A percentile compares a stretch with the other conserved stretches of the same genome.
Evolutionary conservation across 1,284 basidiomycete species (phyloP).

Genomic region (Hymenochaete sp.): DNA sequence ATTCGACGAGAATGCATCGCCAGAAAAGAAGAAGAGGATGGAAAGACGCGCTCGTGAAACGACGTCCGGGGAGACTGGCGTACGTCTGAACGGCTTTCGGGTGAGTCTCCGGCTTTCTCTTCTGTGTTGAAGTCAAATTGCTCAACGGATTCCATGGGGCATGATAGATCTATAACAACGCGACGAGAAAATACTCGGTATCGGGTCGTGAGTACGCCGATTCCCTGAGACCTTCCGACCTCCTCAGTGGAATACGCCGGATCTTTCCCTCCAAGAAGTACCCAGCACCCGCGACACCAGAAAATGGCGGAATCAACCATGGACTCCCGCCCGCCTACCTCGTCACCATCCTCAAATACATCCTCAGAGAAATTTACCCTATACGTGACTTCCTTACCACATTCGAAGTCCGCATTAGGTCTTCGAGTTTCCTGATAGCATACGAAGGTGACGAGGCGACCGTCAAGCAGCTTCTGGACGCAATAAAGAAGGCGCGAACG

Average conservation of each 20-base stretch:
- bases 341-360: constrained; percentile 42
- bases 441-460: constrained; percentile 71
- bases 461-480: constrained; percentile 19
- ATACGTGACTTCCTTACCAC: constrained; percentile 45
- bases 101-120: constrained; percentile 35
- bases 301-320: constrained; percentile 15
- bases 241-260: constrained; percentile 64
- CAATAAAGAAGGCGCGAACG: not conserved
- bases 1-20: constrained; percentile 59
- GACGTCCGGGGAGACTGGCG: constrained; percentile 68
- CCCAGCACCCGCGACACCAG: no score
- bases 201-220: constrained; percentile 80
- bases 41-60: constrained; percentile 58
- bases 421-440: constrained; percentile 71
- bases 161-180: constrained; percentile 64
- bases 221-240: constrained; percentile 54
- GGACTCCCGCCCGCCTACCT: constrained; percentile 36
- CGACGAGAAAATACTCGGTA: constrained; percentile 41
- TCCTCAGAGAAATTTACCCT: constrained; percentile 53
- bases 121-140: no score
- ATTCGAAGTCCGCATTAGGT: constrained; percentile 75
- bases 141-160: no score
- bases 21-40: constrained; percentile 80
- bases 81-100: constrained; percentile 85
- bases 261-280: no score